A percentile compares a stretch with the other conserved stretches of the same genome.
Conservation (phyloP, 2,329 filamentous ascomycete genomes). For the Rutstroemia sp. region DNA sequence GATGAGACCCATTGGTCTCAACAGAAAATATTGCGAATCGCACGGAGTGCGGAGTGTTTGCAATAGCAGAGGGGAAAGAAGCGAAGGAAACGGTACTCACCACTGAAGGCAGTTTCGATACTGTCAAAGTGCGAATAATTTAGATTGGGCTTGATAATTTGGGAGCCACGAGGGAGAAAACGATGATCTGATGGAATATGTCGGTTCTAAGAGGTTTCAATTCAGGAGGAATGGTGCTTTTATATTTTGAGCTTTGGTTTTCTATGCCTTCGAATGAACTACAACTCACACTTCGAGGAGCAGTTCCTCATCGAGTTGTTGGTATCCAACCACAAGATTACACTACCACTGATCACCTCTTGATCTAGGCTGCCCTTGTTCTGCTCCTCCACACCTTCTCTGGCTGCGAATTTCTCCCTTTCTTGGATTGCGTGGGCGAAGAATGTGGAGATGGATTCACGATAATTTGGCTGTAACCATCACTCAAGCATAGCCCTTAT, state of each 20-base stretch:
- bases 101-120: no score
- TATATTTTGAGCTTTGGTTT: conserved; percentile 1
- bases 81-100: no score
- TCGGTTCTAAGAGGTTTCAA: neutral
- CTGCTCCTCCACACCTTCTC: conserved; percentile 26
- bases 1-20: no score
- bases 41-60: no score
- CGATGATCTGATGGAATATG: neutral
- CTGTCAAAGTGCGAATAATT: no score
- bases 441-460: conserved; percentile 23
- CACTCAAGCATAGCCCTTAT: conserved; percentile 21
- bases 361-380: conserved; percentile 22
- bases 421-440: conserved; percentile 14
- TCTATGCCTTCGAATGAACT: neutral
- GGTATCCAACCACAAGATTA: conserved; percentile 22
- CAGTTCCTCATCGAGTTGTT: neutral
- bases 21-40: no score
- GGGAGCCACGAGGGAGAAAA: no score
- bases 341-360: conserved; percentile 16
- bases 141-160: no score
- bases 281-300: conserved; percentile 1
- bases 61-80: no score
- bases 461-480: conserved; percentile 17
- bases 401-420: conserved; percentile 16
- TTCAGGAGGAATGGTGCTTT: conserved; percentile 1